Evolutionary conservation across 441 rosid genomes (phyloP).

Genomic region (Arabidopsis lyrata): DNA sequence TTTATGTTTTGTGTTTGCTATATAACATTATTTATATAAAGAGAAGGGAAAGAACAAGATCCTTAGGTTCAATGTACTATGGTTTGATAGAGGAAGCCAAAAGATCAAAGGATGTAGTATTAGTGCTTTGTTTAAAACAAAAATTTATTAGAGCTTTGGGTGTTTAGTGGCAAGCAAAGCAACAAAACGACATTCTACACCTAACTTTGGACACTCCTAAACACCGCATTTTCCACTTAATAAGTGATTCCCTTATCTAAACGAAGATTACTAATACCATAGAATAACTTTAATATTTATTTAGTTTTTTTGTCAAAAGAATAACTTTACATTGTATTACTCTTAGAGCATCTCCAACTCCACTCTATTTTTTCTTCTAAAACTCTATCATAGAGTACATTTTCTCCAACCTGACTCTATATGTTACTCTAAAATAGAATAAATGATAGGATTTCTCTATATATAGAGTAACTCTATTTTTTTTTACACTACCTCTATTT

Average conservation of each 20-base stretch:
- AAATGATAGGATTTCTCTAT: too few species aligned
- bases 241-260: slow-evolving; percentile 20
- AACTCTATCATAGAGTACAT: too few species aligned
- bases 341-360: too few species aligned
- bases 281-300: neutral
- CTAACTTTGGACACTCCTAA: slow-evolving; percentile 10
- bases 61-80: slow-evolving; percentile 1
- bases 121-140: neutral
- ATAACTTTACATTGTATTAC: too few species aligned
- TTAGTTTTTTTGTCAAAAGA: too few species aligned
- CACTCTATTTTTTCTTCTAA: too few species aligned
- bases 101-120: slow-evolving; percentile 6
- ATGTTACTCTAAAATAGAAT: too few species aligned
- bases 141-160: slow-evolving; percentile 6
- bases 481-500: too few species aligned
- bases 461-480: too few species aligned
- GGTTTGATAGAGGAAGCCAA: slow-evolving; percentile 28
- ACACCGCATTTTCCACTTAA: slow-evolving; percentile 19
- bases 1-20: neutral
- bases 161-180: slow-evolving; percentile 16
- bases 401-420: too few species aligned
- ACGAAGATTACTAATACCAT: slow-evolving; percentile 9
- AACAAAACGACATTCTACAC: slow-evolving; percentile 20
- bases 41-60: neutral
- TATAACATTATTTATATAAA: neutral